A percentile compares a stretch with the other conserved stretches of the same genome.
These are phyloP conservation scores for Aspergillus sp. DNA, from an alignment of 2,329 filamentous ascomycete species.

Conservation along the genomic window DNA sequence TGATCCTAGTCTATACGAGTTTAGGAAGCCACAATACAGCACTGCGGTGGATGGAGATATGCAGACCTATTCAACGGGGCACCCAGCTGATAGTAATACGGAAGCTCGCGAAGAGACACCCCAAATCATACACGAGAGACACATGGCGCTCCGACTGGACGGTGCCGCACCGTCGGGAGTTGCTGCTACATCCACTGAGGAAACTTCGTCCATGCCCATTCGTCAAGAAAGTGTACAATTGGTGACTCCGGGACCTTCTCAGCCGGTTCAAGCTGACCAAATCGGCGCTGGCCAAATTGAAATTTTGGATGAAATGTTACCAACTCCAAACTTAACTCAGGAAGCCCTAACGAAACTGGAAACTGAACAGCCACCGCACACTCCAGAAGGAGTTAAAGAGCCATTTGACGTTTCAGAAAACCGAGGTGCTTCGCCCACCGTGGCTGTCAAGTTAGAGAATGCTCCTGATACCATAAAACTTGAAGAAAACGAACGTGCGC, in stretches of 20 bases:
- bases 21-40: not conserved
- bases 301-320: not conserved
- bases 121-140: not conserved
- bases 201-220: not conserved
- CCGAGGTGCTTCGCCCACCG: not conserved
- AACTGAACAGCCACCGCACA: not conserved
- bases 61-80: not conserved
- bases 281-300: not conserved
- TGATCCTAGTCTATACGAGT: slow-evolving; percentile 13
- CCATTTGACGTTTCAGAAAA: not conserved
- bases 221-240: slow-evolving; percentile 14
- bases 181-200: not conserved
- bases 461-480: not conserved
- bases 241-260: slow-evolving; percentile 24
- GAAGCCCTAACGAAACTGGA: not conserved
- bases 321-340: slow-evolving; percentile 19
- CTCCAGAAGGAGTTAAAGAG: not conserved
- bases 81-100: not conserved
- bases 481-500: slow-evolving; percentile 4
- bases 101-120: not conserved
- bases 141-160: slow-evolving; percentile 15
- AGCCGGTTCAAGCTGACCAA: slow-evolving; percentile 13
- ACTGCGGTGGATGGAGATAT: not conserved
- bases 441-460: slow-evolving; percentile 2
- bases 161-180: slow-evolving; percentile 11